These are phyloP conservation scores for Calocybe cyanea DNA, from an alignment of 768 basidiomycete genomes.

Conservation along the genomic window DNA sequence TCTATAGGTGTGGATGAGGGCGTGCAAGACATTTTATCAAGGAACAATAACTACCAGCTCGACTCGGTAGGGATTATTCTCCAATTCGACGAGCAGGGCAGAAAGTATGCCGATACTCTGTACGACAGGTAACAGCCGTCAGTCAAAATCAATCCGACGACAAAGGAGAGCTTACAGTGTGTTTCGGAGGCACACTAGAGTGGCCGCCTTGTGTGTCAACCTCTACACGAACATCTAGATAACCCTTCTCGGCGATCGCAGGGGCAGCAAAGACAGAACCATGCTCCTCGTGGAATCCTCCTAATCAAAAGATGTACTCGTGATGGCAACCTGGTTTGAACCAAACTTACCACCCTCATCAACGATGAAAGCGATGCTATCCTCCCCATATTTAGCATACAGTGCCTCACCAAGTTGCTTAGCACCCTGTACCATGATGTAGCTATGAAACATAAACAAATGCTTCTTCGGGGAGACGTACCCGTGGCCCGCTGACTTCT, in stretches of 20 bases:
- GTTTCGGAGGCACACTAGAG: conserved; percentile 77
- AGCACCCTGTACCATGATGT: conserved; percentile 45
- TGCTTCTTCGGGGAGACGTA: conserved; percentile 14
- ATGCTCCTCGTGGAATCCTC: conserved; percentile 45
- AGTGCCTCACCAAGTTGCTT: conserved; percentile 43
- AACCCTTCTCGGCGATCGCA: conserved; percentile 74
- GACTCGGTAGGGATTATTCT: conserved; percentile 55
- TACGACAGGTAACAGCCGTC: neutral
- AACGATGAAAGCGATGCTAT: conserved; percentile 73
- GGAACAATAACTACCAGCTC: conserved; percentile 40
- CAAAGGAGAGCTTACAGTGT: conserved; percentile 51
- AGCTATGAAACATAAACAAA: neutral
- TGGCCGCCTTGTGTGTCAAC: conserved; percentile 77
- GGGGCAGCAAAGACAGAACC: conserved; percentile 58
- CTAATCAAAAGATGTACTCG: conserved; percentile 18
- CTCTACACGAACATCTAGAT: conserved; percentile 56
- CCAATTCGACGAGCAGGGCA: conserved; percentile 61
- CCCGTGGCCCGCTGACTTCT: conserved; percentile 53
- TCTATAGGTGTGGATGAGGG: conserved; percentile 27
- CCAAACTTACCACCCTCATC: conserved; percentile 78
- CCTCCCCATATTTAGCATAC: conserved; percentile 57
- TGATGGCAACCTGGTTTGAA: neutral
- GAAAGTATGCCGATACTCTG: conserved; percentile 83
- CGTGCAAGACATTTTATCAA: neutral
- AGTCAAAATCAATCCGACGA: neutral